phyloP scores from a whole-genome alignment of 2,329 filamentous ascomycete species.

The Metarhizium rileyi region DNA sequence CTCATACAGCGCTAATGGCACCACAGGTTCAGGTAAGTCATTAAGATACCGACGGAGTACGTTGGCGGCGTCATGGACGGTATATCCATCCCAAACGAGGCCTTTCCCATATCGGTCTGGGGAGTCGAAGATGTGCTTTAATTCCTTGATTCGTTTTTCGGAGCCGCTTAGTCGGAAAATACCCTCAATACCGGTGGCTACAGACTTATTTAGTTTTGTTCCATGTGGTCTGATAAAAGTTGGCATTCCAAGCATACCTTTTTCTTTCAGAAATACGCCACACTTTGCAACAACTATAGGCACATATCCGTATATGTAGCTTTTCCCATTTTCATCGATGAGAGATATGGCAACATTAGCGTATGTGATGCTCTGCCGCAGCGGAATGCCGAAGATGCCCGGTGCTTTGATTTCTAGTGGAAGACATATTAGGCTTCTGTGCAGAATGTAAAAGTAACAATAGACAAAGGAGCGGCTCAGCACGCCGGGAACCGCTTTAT shows the following conservation, averaged over 20 bases:
- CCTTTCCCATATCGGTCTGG: constrained; percentile 95
- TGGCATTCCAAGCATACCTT: constrained; percentile 49
- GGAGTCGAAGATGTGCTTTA: constrained; percentile 85
- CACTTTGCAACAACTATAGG: constrained; percentile 98
- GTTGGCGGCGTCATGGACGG: constrained; percentile 95
- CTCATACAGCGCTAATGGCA: constrained; percentile 87
- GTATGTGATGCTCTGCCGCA: constrained; percentile 91
- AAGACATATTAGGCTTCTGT: neutral
- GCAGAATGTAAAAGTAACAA: neutral
- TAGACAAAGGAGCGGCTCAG: neutral
- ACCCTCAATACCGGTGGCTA: constrained; percentile 88
- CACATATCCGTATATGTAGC: constrained; percentile 97
- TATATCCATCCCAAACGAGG: constrained; percentile 93
- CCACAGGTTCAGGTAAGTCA: constrained; percentile 91
- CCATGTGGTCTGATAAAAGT: neutral
- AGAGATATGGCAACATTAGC: constrained; percentile 97
- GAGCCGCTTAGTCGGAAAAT: constrained; percentile 95
- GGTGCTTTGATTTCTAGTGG: constrained; percentile 40
- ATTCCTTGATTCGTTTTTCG: constrained; percentile 95
- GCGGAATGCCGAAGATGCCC: constrained; percentile 89
- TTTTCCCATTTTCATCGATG: constrained; percentile 82
- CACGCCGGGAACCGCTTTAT: neutral
- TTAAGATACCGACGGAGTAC: constrained; percentile 93
- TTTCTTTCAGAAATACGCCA: constrained; percentile 94
- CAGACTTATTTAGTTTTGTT: constrained; percentile 13